Conservation (phyloP, 1,284 basidiomycete species). For the Malassezia restricta region DNA sequence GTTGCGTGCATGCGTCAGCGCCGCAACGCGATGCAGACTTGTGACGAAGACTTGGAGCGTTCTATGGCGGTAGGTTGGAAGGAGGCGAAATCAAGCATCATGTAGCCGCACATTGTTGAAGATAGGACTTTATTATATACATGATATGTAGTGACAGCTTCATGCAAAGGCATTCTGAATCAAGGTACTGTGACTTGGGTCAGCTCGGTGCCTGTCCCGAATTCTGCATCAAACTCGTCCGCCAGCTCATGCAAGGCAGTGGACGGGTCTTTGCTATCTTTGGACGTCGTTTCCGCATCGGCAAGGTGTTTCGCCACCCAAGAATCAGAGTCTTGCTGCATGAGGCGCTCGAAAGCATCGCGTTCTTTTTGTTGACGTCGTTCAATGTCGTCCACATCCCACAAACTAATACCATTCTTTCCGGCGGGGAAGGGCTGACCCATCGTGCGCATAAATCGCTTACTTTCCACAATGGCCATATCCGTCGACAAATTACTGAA, state of each 20-base stretch:
- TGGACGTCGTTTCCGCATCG: slow-evolving; percentile 10
- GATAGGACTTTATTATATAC: no score
- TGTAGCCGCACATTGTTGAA: no score
- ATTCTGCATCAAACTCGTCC: slow-evolving; percentile 34
- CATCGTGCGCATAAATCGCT: slow-evolving; percentile 92
- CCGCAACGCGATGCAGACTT: not conserved
- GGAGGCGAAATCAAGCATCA: no score
- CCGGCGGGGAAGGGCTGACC: slow-evolving; percentile 84
- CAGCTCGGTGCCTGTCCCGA: slow-evolving; percentile 19
- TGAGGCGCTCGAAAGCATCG: slow-evolving; percentile 44
- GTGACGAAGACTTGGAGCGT: no score
- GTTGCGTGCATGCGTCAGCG: not conserved
- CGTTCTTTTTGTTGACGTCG: slow-evolving; percentile 67
- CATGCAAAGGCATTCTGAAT: no score
- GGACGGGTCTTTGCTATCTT: slow-evolving; percentile 11
- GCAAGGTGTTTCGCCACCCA: slow-evolving; percentile 20
- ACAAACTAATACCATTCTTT: slow-evolving; percentile 79
- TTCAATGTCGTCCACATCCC: slow-evolving; percentile 77
- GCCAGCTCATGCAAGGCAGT: slow-evolving; percentile 2
- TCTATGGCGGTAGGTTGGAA: no score
- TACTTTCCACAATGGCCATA: slow-evolving; percentile 90
- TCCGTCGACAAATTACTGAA: slow-evolving; percentile 95
- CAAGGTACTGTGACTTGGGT: not conserved
- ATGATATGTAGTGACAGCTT: no score
- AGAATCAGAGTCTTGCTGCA: slow-evolving; percentile 24